Percentiles rank a stretch among this genome's conserved stretches.
phyloP scores from a whole-genome alignment of 345 rosid genomes.

The Streptanthus diversifolius region DNA sequence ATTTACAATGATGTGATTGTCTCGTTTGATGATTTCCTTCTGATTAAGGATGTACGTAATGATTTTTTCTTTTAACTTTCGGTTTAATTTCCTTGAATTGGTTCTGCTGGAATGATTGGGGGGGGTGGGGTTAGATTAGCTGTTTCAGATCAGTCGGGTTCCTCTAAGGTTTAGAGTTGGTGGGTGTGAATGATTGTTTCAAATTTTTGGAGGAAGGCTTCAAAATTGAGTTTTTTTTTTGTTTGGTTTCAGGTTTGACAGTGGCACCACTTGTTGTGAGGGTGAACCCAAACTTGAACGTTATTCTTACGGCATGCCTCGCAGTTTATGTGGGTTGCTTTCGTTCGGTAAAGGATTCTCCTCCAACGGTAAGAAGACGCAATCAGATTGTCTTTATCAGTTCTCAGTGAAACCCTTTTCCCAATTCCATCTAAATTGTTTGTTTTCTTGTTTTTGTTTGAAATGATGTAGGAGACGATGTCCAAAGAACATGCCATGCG shows the following conservation, averaged over 20 bases:
- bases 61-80: background rate
- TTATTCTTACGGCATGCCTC: slow-evolving; percentile 82
- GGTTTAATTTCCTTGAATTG: background rate
- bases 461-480: slow-evolving; percentile 81
- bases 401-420: background rate
- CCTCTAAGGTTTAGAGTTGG: slow-evolving; percentile 22
- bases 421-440: background rate
- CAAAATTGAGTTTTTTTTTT: slow-evolving; percentile 11
- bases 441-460: slow-evolving; percentile 3
- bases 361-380: slow-evolving; percentile 58
- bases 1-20: background rate
- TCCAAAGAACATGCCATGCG: slow-evolving; percentile 99
- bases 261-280: slow-evolving; percentile 87
- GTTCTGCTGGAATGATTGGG: background rate
- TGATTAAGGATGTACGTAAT: background rate
- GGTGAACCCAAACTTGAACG: slow-evolving; percentile 91
- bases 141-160: slow-evolving; percentile 13
- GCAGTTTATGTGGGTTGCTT: slow-evolving; percentile 95
- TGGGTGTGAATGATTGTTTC: slow-evolving; percentile 10
- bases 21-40: background rate
- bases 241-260: slow-evolving; percentile 62
- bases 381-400: background rate
- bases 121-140: background rate
- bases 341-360: slow-evolving; percentile 95
- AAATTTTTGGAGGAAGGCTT: background rate